Base-by-base conservation (phyloP, 1,284 basidiomycete species). In the Entoloma clypeatum region DNA sequence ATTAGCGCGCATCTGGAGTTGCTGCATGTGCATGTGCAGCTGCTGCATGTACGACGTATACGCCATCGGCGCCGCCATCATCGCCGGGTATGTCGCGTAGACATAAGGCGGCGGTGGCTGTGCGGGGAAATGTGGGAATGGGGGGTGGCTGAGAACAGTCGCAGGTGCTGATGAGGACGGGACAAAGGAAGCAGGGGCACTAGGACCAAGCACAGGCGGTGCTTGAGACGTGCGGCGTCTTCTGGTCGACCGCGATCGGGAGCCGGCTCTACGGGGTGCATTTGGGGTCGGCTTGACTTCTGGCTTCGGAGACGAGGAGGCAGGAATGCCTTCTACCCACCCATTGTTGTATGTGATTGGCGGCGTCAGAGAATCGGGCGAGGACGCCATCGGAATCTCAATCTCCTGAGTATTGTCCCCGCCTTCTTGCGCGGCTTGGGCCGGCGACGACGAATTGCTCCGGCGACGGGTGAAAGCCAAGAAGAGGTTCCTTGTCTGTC, bases 401-500 rank as follows among this genome's bases (percentile, higher is more conserved):
- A 51, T 48, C 8, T 48, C 48, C 8, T 39, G 25, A 7, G 34
- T 43, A 7, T 47, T 45, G 6, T 48, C 47, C n/a, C 40, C 27
- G 2, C 31, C 22, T 13, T 39, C 34, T 23, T 54, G 48, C 30
- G 43, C 44, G 18, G 49, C 35, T 27, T 55, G 51, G 19, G 51
- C 53, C 3, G 60, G 58, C 4, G 64, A 57, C 3, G 55, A 41
- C 7, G 65, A 66, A 45, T 66, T 64, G 22, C 64, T 67, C 33
- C 67, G 58, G 34, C 64, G 58, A 35, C 64, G 58, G 3, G 61
- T 63, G 26, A 69, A 55, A 6, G 67, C 67, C 25, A 66, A 54
- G 45, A 68, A 65, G 4, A 69, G 50, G 33, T 69, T 67, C 16
- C 62, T 58, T 7, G 64, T 64, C 43, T 65, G 58, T 41, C 56